A percentile compares a stretch with the other conserved stretches of the same genome.
phyloP scores from a whole-genome alignment of 179 eudicot species.

The Amaranthus tricolor region DNA sequence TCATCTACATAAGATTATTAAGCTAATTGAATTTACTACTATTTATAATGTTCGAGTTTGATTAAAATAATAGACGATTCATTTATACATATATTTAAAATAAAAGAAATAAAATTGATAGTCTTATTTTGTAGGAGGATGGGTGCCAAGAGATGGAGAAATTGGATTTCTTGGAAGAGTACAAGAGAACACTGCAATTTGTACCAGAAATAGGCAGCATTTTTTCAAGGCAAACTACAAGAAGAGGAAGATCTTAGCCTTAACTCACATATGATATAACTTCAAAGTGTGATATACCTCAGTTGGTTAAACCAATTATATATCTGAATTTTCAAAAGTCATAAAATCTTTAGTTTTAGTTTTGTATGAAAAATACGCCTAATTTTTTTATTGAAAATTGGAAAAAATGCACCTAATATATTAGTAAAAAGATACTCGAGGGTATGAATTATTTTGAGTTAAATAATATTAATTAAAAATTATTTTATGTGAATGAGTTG shows the following conservation, averaged over 20 bases:
- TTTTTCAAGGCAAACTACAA: constrained; percentile 91
- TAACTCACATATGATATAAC: background rate
- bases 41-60: too few relatives aligned
- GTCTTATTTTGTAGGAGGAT: constrained; percentile 40
- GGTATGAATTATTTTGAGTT: too few relatives aligned
- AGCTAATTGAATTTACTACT: too few relatives aligned
- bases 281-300: background rate
- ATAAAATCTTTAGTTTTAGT: too few relatives aligned
- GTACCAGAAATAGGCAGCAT: constrained; percentile 65
- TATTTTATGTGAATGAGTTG: background rate
- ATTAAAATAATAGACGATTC: too few relatives aligned
- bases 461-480: too few relatives aligned
- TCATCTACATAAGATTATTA: too few relatives aligned
- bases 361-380: background rate
- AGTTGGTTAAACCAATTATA: too few relatives aligned
- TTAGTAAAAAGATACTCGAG: too few relatives aligned
- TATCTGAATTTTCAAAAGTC: too few relatives aligned
- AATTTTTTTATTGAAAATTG: background rate
- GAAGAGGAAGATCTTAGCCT: constrained; percentile 49
- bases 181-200: constrained; percentile 42
- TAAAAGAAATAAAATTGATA: background rate
- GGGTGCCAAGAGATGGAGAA: constrained; percentile 35
- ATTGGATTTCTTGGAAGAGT: constrained; percentile 50
- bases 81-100: too few relatives aligned
- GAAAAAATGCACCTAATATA: too few relatives aligned